These are phyloP conservation scores for Herpetospermum pedunculosum DNA, from an alignment of 306 rosid species.

Conservation along the genomic window DNA sequence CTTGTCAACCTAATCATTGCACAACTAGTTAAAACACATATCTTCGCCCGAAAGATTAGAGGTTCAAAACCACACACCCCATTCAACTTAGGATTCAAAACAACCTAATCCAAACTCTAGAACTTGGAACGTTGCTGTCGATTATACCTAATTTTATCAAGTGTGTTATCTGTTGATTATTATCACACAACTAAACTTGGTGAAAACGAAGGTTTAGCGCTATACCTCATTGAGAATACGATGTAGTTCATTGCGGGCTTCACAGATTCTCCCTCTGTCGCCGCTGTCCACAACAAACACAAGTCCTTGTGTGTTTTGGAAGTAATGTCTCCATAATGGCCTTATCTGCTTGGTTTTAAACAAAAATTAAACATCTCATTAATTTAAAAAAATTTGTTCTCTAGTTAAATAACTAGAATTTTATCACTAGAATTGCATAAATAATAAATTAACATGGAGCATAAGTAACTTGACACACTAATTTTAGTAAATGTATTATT, in stretches of 20 bases:
- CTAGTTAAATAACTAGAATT: background rate
- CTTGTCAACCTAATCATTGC: no score
- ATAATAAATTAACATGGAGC: background rate
- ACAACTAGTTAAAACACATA: no score
- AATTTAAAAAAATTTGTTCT: background rate
- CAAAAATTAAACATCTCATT: background rate
- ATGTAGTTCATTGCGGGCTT: constrained; percentile 38
- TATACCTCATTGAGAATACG: constrained; percentile 26
- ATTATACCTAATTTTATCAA: background rate
- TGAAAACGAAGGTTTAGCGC: background rate
- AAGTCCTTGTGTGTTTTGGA: constrained; percentile 33
- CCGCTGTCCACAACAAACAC: constrained; percentile 39
- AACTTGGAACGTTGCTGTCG: no score
- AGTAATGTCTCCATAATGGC: constrained; percentile 44
- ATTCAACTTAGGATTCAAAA: background rate
- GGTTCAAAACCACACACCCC: no score
- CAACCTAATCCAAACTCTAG: background rate
- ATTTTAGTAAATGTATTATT: no score
- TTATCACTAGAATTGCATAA: background rate
- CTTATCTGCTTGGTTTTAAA: constrained; percentile 18
- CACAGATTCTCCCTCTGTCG: constrained; percentile 27
- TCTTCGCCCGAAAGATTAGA: no score
- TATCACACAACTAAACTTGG: background rate
- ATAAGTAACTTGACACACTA: background rate
- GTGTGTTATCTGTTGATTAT: background rate